Evolutionary conservation across 345 rosid species (phyloP).

Genomic region (Populus simonii): DNA sequence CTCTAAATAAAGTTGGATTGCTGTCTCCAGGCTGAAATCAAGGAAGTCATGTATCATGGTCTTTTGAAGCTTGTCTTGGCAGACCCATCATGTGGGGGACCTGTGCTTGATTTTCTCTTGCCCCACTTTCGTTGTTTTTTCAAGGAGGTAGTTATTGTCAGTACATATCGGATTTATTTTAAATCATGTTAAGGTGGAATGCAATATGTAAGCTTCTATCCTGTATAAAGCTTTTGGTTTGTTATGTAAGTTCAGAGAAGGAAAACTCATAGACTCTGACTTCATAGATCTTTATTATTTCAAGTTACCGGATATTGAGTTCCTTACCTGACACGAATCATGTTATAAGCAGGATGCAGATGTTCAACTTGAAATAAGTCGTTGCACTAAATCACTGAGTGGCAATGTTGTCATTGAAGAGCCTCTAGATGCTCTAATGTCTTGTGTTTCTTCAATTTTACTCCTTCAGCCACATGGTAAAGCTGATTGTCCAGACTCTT

Average conservation of each 20-base stretch:
- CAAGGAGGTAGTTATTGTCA: slow-evolving; percentile 51
- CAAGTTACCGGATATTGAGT: background rate
- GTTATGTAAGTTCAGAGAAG: background rate
- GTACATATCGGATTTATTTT: slow-evolving; percentile 16
- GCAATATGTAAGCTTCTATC: background rate
- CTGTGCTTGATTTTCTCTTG: slow-evolving; percentile 68
- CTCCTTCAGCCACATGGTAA: slow-evolving; percentile 57
- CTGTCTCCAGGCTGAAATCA: slow-evolving; percentile 56
- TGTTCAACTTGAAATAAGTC: slow-evolving; percentile 47
- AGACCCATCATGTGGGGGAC: slow-evolving; percentile 55
- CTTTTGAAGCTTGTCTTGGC: slow-evolving; percentile 67
- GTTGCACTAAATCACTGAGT: slow-evolving; percentile 51
- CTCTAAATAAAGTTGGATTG: slow-evolving; percentile 15
- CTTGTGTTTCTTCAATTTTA: slow-evolving; percentile 70
- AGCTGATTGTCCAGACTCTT: slow-evolving; percentile 37
- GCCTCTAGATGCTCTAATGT: slow-evolving; percentile 74
- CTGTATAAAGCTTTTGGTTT: background rate
- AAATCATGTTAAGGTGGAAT: slow-evolving; percentile 13
- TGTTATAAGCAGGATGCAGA: slow-evolving; percentile 47
- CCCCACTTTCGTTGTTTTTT: slow-evolving; percentile 72
- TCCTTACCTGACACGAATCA: slow-evolving; percentile 4
- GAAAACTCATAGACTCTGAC: slow-evolving; percentile 4
- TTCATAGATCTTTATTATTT: slow-evolving; percentile 1
- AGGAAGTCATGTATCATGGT: slow-evolving; percentile 60
- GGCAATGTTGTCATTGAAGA: slow-evolving; percentile 53